Base-by-base conservation (phyloP, 805 yeast genomes). In the Schizosaccharomyces lindneri region DNA sequence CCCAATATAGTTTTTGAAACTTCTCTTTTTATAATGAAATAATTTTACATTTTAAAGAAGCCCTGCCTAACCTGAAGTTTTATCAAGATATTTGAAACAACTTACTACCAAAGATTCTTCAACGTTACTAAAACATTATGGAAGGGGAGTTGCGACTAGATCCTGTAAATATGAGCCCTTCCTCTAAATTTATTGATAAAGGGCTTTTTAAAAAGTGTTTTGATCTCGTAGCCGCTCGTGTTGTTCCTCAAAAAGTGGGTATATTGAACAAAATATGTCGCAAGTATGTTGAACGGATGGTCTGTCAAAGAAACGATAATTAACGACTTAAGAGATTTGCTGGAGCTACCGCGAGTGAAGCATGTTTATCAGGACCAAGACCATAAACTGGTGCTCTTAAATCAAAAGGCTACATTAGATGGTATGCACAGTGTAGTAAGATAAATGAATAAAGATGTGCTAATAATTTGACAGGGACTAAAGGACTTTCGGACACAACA, bases 281-380 rank as follows among this genome's bases (percentile, higher is more conserved):
- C 19, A 24, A 21, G 57, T 51, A 51, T 7, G 57, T 17, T 9
- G 27, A 27, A 27, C 2, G 27, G 27, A 24, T 24, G 1, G n/a
- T 17, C 3, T 29, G 5, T 24, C 21, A 24, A 24, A 11, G 36
- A 11, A 21, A 29, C 36, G 24, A 1, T 48, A 24, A 51, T 9
- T 17, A 6, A 51, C 21, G 27, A 17, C n/a, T 29, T 7, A 17
- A 51, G 57, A 5, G 57, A 21, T 29, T 29, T 51, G 31, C 15
- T 51, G 36, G 36, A 51, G 21, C 21, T 21, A 29, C 57, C 57
- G 9, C 57, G 57, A 17, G 57, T 51, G 6, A 51, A 51, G 15
- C 57, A 29, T 17, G 57, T 51, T 2, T 51, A 24, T 15, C 63
- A 70, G 0, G 63, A 65, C 0, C 67, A 73, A 6, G 29, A 21